Evolutionary conservation across 2,329 filamentous ascomycete genomes (phyloP).

Genomic region (Chaetomium sp.): DNA sequence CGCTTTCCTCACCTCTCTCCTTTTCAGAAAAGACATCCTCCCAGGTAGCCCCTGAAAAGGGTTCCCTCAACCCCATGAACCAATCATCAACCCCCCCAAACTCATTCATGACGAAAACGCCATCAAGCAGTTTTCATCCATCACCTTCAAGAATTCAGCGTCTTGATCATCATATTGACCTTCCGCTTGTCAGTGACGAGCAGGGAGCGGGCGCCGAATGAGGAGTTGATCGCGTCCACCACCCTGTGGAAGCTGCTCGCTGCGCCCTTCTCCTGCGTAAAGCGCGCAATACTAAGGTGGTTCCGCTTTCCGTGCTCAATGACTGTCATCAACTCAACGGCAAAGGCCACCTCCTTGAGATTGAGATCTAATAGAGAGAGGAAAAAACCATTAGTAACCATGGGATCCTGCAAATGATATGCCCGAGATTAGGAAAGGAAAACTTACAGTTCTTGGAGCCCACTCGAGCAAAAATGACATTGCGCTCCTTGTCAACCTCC

Average conservation of each 20-base stretch:
- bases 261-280: constrained; percentile 87
- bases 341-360: constrained; percentile 83
- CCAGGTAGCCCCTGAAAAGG: no score
- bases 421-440: neutral
- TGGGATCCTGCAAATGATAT: neutral
- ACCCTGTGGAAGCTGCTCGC: constrained; percentile 83
- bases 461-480: constrained; percentile 73
- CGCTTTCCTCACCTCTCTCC: no score
- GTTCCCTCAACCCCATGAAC: no score
- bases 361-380: constrained; percentile 52
- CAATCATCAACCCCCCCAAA: no score
- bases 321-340: constrained; percentile 79
- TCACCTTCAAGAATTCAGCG: constrained; percentile 44
- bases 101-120: neutral
- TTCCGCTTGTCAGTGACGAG: constrained; percentile 62
- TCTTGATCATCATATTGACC: constrained; percentile 68
- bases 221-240: constrained; percentile 65
- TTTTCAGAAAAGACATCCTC: no score
- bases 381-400: neutral
- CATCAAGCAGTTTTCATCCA: neutral
- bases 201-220: constrained; percentile 59
- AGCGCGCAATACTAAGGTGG: constrained; percentile 72
- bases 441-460: constrained; percentile 69
- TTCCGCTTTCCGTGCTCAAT: constrained; percentile 76
- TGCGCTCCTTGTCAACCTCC: constrained; percentile 69